Base-by-base conservation (phyloP, 2,329 filamentous ascomycete genomes). In the Sphaerulina populicola region DNA sequence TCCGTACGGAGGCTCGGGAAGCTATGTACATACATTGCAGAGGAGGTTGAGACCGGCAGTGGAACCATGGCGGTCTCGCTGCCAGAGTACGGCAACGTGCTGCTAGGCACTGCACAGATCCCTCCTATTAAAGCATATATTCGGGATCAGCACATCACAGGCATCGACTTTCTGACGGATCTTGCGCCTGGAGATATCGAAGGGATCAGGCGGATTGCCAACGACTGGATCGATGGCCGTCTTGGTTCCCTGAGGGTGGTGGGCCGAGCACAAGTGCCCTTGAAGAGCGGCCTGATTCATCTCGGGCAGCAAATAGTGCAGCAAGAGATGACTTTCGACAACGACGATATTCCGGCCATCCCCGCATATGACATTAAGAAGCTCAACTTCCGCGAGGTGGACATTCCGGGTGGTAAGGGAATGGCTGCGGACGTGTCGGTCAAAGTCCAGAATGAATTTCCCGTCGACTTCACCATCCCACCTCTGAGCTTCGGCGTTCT, bases 161-260 rank as follows among this genome's bases (percentile, higher is more conserved):
- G 79, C 51, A 73, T 97, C 51, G 86, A 96, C 62, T 83, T 97
- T 60, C 70, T 93, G 49, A 79, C 85, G 38, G 82, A 93, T 55
- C 70, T 97, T 36, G 73, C 78, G 35, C 85, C 88, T 23, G 90
- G 89, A 29, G 80, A 89, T 62, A 73, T 87, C 11, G 81, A 89
- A 49, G 84, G 83, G 5, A 81, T 96, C 60, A 83, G 87, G 53
- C 78, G 78, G 53, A 78, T 97, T 56, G 88, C 87, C 42, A 88
- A 93, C 66, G 86, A 95, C 67, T 97, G 88, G 83, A 72, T 98
- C 54, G 82, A 86, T 48, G 89, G 90, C 36, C 83, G 81, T 48
- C 73, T 97, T 52, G 78, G 81, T 9, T 75, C 78, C 51, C 71
- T 98, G 51, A 80, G 78, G 54, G 73, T 97, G 11, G 76, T 82